These are phyloP conservation scores for Botryosphaeria dothidea DNA, from an alignment of 2,329 filamentous ascomycete genomes.

Conservation along the genomic window DNA sequence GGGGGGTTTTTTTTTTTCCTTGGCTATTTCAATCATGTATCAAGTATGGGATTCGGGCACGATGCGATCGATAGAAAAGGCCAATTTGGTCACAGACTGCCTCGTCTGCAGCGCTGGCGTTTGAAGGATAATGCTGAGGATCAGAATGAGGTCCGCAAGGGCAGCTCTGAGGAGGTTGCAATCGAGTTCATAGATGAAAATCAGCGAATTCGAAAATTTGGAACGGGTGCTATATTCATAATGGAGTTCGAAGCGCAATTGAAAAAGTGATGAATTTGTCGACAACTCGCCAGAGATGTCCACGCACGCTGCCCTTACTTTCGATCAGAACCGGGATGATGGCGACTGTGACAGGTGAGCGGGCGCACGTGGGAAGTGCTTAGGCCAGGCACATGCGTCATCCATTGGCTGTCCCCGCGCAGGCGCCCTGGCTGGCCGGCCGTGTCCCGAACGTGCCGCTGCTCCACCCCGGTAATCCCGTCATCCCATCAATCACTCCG, in stretches of 20 bases:
- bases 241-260: no score
- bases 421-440: background rate
- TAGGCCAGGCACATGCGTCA: constrained; percentile 14
- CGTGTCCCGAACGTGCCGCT: background rate
- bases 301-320: no score
- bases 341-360: no score
- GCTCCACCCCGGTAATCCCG: background rate
- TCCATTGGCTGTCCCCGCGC: background rate
- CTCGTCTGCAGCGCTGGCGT: background rate
- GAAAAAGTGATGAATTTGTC: no score
- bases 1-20: background rate
- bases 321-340: no score
- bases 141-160: no score
- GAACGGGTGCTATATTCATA: no score
- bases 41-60: background rate
- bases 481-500: constrained; percentile 1
- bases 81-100: background rate
- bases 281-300: no score
- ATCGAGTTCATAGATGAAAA: background rate
- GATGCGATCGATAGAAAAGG: background rate
- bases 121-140: background rate
- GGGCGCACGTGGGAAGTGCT: background rate
- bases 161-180: background rate
- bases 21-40: background rate
- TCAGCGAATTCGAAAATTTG: background rate